A percentile compares a stretch with the other conserved stretches of the same genome.
phyloP scores from a whole-genome alignment of 495 filamentous ascomycete genomes.

The Penicillium coffeae region DNA sequence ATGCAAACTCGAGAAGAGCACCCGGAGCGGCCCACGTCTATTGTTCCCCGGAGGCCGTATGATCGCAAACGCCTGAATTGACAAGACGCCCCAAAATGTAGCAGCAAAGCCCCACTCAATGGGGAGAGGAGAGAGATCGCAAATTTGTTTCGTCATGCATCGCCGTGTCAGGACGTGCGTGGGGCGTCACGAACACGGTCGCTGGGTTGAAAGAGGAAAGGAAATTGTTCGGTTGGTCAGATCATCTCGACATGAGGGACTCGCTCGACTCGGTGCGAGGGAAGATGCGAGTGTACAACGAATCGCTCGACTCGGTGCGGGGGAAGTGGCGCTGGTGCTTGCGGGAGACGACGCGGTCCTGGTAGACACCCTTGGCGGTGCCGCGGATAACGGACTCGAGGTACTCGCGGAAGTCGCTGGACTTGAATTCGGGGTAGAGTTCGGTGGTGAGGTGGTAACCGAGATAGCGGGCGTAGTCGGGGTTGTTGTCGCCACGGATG shows the following conservation, averaged over 20 bases:
- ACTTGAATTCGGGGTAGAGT: conserved; percentile 51
- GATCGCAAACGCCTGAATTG: conserved; percentile 21
- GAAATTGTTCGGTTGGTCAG: conserved; percentile 2
- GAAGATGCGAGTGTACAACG: conserved; percentile 40
- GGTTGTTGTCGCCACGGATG: conserved; percentile 54
- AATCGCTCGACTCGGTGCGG: conserved; percentile 43
- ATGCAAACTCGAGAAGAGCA: conserved; percentile 5
- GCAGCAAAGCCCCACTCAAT: conserved; percentile 11
- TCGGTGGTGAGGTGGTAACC: conserved; percentile 55
- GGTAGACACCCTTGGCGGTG: conserved; percentile 43
- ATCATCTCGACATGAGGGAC: conserved; percentile 39
- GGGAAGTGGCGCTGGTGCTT: conserved; percentile 44
- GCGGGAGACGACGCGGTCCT: conserved; percentile 40
- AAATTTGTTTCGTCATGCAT: conserved; percentile 3
- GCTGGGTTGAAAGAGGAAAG: conserved; percentile 6
- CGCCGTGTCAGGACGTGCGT: background rate
- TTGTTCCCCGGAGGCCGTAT: conserved; percentile 13
- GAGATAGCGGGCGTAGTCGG: conserved; percentile 54
- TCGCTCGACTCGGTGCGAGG: conserved; percentile 43
- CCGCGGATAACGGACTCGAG: conserved; percentile 38
- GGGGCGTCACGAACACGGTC: conserved; percentile 12
- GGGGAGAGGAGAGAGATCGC: conserved; percentile 8
- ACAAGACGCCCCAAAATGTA: conserved; percentile 22
- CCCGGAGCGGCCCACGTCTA: conserved; percentile 18
- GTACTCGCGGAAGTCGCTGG: conserved; percentile 41